Evolutionary conservation across 1,139 yeast species (phyloP).

Genomic region (Waltiozyma sp.): DNA sequence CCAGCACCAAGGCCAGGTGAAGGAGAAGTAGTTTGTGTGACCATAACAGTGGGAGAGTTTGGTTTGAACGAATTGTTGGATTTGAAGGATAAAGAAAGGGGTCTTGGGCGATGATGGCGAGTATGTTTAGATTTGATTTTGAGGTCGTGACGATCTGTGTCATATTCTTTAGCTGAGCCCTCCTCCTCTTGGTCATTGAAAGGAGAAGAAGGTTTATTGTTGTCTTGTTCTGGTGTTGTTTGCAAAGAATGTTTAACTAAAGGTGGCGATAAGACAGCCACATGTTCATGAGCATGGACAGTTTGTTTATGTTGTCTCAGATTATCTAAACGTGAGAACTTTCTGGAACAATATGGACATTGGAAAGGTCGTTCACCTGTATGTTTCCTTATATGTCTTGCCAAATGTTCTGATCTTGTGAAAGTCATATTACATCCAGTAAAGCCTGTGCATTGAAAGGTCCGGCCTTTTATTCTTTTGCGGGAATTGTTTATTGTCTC

Average conservation of each 20-base stretch:
- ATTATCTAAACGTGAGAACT: constrained; percentile 78
- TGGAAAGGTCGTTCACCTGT: constrained; percentile 93
- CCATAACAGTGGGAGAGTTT: too few relatives aligned
- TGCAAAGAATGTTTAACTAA: too few relatives aligned
- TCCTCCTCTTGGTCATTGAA: background rate
- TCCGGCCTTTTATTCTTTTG: constrained; percentile 43
- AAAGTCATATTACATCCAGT: constrained; percentile 85
- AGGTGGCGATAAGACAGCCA: constrained; percentile 1
- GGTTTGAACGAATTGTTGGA: too few relatives aligned
- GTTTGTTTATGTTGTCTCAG: constrained; percentile 88
- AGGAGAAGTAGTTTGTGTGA: too few relatives aligned
- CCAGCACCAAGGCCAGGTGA: too few relatives aligned
- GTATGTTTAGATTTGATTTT: too few relatives aligned
- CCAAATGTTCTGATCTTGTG: constrained; percentile 61
- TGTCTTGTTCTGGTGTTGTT: constrained; percentile 10
- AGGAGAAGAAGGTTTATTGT: background rate
- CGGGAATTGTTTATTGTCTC: constrained; percentile 8
- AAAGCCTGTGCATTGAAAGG: constrained; percentile 79
- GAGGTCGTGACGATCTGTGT: background rate
- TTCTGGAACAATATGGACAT: constrained; percentile 71
- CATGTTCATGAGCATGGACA: constrained; percentile 70
- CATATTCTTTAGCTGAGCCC: background rate
- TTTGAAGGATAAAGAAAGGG: too few relatives aligned
- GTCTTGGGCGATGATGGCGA: too few relatives aligned
- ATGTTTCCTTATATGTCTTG: constrained; percentile 86